Conservation (phyloP, 805 yeast genomes). For the Kluyveromyces lactis region DNA sequence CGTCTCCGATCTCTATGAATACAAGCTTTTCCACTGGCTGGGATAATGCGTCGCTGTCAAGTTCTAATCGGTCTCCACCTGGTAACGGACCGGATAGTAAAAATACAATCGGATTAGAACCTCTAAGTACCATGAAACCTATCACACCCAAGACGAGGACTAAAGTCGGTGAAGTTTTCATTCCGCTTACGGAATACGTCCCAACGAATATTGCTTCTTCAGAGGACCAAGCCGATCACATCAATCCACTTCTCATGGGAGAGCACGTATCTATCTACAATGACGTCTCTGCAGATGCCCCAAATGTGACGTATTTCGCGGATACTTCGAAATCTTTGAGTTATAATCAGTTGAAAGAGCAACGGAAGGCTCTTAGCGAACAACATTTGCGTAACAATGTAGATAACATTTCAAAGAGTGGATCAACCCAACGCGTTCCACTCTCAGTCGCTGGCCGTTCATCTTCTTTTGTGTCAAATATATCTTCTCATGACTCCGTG, state of each 20-base stretch:
- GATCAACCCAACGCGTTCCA: not conserved
- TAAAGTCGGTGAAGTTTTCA: conserved; percentile 32
- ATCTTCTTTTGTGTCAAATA: conserved; percentile 1
- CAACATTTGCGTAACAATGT: not conserved
- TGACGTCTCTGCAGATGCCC: not conserved
- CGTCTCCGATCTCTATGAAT: conserved; percentile 23
- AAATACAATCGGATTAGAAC: conserved; percentile 22
- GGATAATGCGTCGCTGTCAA: conserved; percentile 12
- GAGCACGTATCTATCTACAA: conserved; percentile 1
- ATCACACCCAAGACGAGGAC: conserved; percentile 16
- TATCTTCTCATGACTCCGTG: conserved; percentile 1
- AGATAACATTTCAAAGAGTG: not conserved
- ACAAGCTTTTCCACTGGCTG: conserved; percentile 9
- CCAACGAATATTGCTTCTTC: conserved; percentile 27
- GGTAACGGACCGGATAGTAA: conserved; percentile 10
- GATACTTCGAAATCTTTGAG: conserved; percentile 5
- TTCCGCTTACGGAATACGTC: conserved; percentile 32
- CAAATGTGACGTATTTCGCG: conserved; percentile 2
- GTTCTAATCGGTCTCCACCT: conserved; percentile 16
- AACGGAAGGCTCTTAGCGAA: not conserved
- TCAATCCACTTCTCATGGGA: conserved; percentile 2
- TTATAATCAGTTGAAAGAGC: conserved; percentile 2
- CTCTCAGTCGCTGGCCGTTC: not conserved
- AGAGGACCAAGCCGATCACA: conserved; percentile 25
- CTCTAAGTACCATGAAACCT: conserved; percentile 20